Percentiles rank a stretch among this genome's conserved stretches.
These are phyloP conservation scores for Aspergillus ochraceoroseus DNA, from an alignment of 2,329 filamentous ascomycete genomes.

Conservation along the genomic window DNA sequence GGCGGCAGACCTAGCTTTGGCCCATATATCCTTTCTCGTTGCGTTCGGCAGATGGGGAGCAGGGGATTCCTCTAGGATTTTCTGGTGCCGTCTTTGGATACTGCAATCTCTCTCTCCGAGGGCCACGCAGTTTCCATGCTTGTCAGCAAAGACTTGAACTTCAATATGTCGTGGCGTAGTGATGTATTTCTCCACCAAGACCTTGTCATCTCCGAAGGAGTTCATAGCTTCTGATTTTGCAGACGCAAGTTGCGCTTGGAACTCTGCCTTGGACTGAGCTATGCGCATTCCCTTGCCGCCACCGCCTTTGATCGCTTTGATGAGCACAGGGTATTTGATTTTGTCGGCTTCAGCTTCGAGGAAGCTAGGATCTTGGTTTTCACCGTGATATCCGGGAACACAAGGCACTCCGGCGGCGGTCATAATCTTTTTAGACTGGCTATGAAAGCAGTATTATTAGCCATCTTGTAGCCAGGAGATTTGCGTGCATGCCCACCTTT, in stretches of 20 bases:
- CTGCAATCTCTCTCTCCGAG: constrained; percentile 63
- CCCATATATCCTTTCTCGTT: constrained; percentile 61
- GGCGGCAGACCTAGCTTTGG: constrained; percentile 59
- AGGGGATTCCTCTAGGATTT: constrained; percentile 62
- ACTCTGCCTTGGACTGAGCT: constrained; percentile 54
- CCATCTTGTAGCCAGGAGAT: not conserved
- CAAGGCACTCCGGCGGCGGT: constrained; percentile 88
- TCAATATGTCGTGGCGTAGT: constrained; percentile 63
- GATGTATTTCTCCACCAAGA: constrained; percentile 65
- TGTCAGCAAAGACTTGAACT: constrained; percentile 63
- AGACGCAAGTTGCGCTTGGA: constrained; percentile 57
- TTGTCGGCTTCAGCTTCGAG: constrained; percentile 67
- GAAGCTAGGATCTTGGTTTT: constrained; percentile 64
- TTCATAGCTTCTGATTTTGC: constrained; percentile 61
- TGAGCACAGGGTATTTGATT: constrained; percentile 60
- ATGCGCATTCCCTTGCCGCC: constrained; percentile 68
- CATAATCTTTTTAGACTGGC: constrained; percentile 93
- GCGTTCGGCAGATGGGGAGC: constrained; percentile 57
- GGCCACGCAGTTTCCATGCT: constrained; percentile 60
- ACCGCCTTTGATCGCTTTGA: constrained; percentile 62
- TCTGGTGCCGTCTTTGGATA: constrained; percentile 62
- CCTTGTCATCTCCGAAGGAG: constrained; percentile 62
- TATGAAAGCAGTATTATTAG: constrained; percentile 25
- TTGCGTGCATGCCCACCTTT: constrained; percentile 53
- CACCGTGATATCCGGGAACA: constrained; percentile 90